Conservation (phyloP, 345 rosid species). For the Cardamine occulta region DNA sequence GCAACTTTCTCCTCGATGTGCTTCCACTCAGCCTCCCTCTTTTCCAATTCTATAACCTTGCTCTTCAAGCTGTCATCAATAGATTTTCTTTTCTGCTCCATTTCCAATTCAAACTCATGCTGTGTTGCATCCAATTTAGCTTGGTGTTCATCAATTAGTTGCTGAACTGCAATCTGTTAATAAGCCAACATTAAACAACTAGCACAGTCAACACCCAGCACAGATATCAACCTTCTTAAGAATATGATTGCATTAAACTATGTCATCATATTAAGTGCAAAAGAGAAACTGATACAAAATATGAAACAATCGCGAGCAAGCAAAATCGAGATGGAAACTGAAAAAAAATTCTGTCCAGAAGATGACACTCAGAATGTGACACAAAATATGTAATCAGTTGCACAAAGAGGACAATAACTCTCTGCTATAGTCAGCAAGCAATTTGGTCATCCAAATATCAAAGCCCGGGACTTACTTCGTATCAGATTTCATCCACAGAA, state of each 20-base stretch:
- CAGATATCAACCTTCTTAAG: conserved; percentile 1
- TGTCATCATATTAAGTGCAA: not conserved
- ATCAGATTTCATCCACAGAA: conserved; percentile 12
- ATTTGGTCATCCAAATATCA: not conserved
- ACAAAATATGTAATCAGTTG: conserved; percentile 7
- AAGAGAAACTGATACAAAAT: not conserved
- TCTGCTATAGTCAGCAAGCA: not conserved
- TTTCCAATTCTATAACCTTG: conserved; percentile 72
- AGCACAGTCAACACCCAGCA: conserved; percentile 22
- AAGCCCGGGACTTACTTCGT: not conserved
- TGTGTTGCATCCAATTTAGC: conserved; percentile 66
- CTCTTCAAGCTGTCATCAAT: conserved; percentile 69
- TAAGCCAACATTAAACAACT: conserved; percentile 27
- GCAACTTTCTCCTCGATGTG: conserved; percentile 83
- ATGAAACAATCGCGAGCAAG: not conserved
- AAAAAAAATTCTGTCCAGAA: not conserved
- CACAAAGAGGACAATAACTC: not conserved
- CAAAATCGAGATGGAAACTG: conserved; percentile 1
- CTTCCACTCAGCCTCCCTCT: conserved; percentile 79
- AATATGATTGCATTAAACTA: not conserved
- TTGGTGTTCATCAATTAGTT: conserved; percentile 78
- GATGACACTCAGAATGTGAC: not conserved
- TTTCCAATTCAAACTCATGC: conserved; percentile 76
- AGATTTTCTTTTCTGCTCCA: conserved; percentile 76
- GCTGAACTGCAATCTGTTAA: conserved; percentile 75